A percentile compares a stretch with the other conserved stretches of the same genome.
phyloP scores from a whole-genome alignment of 805 yeast genomes.

The Jamesozyma rosinii region DNA sequence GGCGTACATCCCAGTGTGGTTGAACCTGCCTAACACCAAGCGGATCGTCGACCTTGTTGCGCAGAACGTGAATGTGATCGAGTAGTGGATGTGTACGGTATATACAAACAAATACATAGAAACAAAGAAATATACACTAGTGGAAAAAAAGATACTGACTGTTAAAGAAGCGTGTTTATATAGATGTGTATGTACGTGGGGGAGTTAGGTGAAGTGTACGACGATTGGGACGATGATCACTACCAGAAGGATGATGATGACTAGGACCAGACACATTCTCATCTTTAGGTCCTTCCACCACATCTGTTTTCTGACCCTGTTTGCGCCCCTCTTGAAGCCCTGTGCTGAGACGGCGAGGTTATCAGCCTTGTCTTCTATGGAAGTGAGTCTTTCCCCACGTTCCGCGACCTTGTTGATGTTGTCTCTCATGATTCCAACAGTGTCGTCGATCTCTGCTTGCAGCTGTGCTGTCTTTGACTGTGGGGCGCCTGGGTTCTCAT shows the following conservation, averaged over 20 bases:
- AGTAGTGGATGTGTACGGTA: no score
- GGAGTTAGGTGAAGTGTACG: slow-evolving; percentile 58
- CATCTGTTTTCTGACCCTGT: slow-evolving; percentile 95
- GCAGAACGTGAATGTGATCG: slow-evolving; percentile 55
- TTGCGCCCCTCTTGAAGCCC: slow-evolving; percentile 93
- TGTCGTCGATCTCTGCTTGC: slow-evolving; percentile 89
- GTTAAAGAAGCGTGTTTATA: not conserved
- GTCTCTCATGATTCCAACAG: slow-evolving; percentile 96
- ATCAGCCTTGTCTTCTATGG: slow-evolving; percentile 87
- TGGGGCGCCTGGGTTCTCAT: slow-evolving; percentile 2
- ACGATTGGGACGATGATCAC: slow-evolving; percentile 90
- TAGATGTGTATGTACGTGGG: not conserved
- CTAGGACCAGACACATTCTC: slow-evolving; percentile 80
- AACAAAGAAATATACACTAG: no score
- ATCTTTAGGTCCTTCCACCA: slow-evolving; percentile 98
- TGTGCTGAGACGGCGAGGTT: slow-evolving; percentile 86
- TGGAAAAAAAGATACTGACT: no score
- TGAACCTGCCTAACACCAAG: slow-evolving; percentile 80
- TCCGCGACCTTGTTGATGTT: slow-evolving; percentile 93
- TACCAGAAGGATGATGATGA: slow-evolving; percentile 69
- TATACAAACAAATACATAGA: not conserved
- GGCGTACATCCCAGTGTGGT: slow-evolving; percentile 91
- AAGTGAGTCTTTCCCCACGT: slow-evolving; percentile 83
- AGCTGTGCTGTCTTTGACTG: slow-evolving; percentile 65
- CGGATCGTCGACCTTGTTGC: slow-evolving; percentile 83